These are phyloP conservation scores for Colletotrichum musicola DNA, from an alignment of 2,329 filamentous ascomycete genomes.

Conservation along the genomic window DNA sequence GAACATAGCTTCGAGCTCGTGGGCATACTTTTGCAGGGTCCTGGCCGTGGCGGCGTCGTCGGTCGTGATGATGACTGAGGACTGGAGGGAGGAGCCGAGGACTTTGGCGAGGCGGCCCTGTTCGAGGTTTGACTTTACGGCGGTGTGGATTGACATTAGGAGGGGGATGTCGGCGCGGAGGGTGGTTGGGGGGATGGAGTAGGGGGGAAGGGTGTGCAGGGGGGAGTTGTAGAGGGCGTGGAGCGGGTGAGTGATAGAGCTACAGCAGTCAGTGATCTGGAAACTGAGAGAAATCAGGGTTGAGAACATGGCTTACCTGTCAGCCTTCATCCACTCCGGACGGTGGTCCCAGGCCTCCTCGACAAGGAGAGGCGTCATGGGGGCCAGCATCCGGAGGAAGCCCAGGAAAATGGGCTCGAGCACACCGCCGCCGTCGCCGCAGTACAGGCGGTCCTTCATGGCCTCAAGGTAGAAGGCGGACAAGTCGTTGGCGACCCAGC, in stretches of 20 bases:
- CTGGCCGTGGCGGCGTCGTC: conserved; percentile 51
- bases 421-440: conserved; percentile 76
- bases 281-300: conserved; percentile 39
- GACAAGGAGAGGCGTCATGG: conserved; percentile 84
- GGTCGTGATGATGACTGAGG: conserved; percentile 71
- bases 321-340: conserved; percentile 71
- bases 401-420: conserved; percentile 77
- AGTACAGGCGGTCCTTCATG: conserved; percentile 92
- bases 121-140: conserved; percentile 83
- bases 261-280: conserved; percentile 40
- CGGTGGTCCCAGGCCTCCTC: conserved; percentile 89
- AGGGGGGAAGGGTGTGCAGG: conserved; percentile 54
- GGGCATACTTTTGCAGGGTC: conserved; percentile 54
- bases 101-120: conserved; percentile 76
- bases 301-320: conserved; percentile 54
- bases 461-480: conserved; percentile 96
- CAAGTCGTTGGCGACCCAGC: conserved; percentile 84
- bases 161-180: conserved; percentile 59
- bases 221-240: conserved; percentile 61
- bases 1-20: conserved; percentile 74
- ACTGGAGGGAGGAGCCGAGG: conserved; percentile 85
- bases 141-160: conserved; percentile 69
- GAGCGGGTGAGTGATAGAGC: conserved; percentile 52
- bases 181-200: conserved; percentile 53
- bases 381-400: conserved; percentile 82